Evolutionary conservation across 306 rosid genomes (phyloP), one percentile per base, ranked within the genome.

Genomic region (Glycyrrhiza uralensis): DNA sequence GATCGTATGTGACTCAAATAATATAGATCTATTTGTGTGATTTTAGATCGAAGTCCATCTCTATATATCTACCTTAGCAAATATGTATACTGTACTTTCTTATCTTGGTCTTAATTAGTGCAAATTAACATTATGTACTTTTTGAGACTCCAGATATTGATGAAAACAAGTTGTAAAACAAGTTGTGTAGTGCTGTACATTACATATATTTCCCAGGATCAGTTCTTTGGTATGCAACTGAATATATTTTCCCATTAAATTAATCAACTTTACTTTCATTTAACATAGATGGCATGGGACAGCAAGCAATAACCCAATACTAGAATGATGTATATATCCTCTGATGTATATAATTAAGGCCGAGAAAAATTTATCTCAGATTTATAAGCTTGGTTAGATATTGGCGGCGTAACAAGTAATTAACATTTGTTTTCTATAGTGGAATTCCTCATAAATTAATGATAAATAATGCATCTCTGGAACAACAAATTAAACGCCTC

Each of bases 1-100:
- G 46, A 38, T 47, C 52, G 17, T 42, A 42, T 30, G 45, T 38
- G 47, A 33, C 14, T 58, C 30, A 62, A 68, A 54, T 72, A 41
- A 57, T 23, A 71, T 38, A 81, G 32, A 54, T 50, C 72, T 55
- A 68, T 13, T n/a, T 62, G 45, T 71, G 78, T 72, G 68, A 71
- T 77, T 61, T 71, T 33, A 73, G 72, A n/a, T n/a, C n/a, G n/a
- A 29, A 52, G 47, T 61, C 28, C 17, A 72, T 69, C 55, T 62
- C 69, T 24, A 60, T 58, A 41, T 69, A 70, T 76, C 23, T 63
- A 62, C 35, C 72, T 51, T 2, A 52, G 44, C 47, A 47, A 74
- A 51, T 35, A 45, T 58, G 61, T 76, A 47, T 66, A 64, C 23
- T 41, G 19, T 63, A 46, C 5, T 20, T 33, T 62, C 18, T 51